phyloP scores from a whole-genome alignment of 2,329 filamentous ascomycete species.

The Penicillium sp. region DNA sequence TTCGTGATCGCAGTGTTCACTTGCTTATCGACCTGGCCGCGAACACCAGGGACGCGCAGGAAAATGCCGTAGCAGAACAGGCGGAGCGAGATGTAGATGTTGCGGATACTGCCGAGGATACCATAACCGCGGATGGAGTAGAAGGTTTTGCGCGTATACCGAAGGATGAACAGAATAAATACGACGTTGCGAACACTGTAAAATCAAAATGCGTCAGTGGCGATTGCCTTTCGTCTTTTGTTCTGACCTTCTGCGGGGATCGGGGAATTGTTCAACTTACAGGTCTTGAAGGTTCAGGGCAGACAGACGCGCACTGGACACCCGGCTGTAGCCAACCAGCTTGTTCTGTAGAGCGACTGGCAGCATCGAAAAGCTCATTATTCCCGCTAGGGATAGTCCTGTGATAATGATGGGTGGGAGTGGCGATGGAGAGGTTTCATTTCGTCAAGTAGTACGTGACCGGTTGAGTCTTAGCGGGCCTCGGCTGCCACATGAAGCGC shows the following conservation, averaged over 20 bases:
- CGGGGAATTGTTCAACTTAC: slow-evolving; percentile 32
- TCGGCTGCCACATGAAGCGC: slow-evolving; percentile 12
- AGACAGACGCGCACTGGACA: slow-evolving; percentile 34
- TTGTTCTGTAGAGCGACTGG: slow-evolving; percentile 47
- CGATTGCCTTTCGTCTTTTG: background rate
- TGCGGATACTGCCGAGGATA: slow-evolving; percentile 71
- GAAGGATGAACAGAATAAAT: slow-evolving; percentile 82
- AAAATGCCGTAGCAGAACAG: slow-evolving; percentile 80
- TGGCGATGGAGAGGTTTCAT: slow-evolving; percentile 12
- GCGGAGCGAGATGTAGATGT: slow-evolving; percentile 69
- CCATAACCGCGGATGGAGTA: slow-evolving; percentile 89
- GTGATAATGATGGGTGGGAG: slow-evolving; percentile 10
- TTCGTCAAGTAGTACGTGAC: slow-evolving; percentile 10
- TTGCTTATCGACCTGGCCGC: slow-evolving; percentile 79
- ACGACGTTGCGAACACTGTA: slow-evolving; percentile 77
- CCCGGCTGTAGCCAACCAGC: slow-evolving; percentile 39
- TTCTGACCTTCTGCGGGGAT: slow-evolving; percentile 8
- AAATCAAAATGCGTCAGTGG: slow-evolving; percentile 1
- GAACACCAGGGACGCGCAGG: slow-evolving; percentile 80
- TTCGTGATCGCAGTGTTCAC: slow-evolving; percentile 76
- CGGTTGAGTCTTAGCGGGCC: slow-evolving; percentile 8
- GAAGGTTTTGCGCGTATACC: slow-evolving; percentile 75
- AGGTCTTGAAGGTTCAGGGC: slow-evolving; percentile 41
- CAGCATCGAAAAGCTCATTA: slow-evolving; percentile 43
- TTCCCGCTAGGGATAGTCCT: slow-evolving; percentile 9